Base-by-base conservation (phyloP, 805 yeast genomes). In the Candida michaelii region DNA sequence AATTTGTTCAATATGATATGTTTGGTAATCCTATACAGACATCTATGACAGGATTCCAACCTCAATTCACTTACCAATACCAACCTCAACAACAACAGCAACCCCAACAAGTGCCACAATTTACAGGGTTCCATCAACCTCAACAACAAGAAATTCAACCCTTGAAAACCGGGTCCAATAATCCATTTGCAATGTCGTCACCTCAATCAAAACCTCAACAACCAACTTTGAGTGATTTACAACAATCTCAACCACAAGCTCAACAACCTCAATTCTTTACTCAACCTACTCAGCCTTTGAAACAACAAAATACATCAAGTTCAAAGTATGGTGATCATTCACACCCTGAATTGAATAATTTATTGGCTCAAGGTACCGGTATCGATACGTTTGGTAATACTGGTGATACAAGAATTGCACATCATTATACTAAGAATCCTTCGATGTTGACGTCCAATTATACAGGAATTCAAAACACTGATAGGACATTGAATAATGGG, bases 371-470 rank as follows among this genome's bases (percentile, higher is more conserved):
- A 33, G 97, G 96, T 21, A 87, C 96, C 0, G 97, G 96, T 24
- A 72, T 89, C 44, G 99, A 90, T 66, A 90, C 97, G 0, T 93
- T 87, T 62, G 96, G 96, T 60, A 89, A 88, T 63, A 81, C 85
- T 13, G 96, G 96, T 42, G 83, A 80, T 15, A 62, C 80, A 6
- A 82, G 97, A 67, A 78, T 91, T 42, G 96, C 98, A 3, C 95
- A 95, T 35, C 97, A 91, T 58, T 91, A 86, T 60, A 91, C 97
- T 1, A 79, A 77, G 51, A 82, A 93, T 2, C 82, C 83, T 4
- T 82, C 79, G 13, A 89, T 90, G 59, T 76, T 91, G 54, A 89
- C 86, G 63, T 86, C 96, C 17, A 83, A 86, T 47, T 97, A 97
- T 54, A 86, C 91, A 5, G 96, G 96, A 25, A 78, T 70, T 55